Evolutionary conservation across 2,329 filamentous ascomycete genomes (phyloP).

Genomic region (Aspergillus oerlinghausenensis): DNA sequence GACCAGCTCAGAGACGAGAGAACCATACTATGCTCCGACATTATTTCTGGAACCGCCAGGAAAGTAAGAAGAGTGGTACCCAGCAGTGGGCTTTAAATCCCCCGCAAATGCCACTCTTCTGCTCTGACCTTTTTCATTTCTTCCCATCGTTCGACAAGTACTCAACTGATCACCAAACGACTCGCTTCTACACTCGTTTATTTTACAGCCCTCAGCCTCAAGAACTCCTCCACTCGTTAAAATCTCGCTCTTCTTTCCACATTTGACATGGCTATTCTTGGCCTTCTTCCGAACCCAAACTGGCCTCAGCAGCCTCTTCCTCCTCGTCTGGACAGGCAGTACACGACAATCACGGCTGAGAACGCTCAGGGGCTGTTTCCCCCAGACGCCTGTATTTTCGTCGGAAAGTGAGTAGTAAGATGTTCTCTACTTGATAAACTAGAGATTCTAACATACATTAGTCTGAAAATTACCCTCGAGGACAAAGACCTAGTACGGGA

Average conservation of each 20-base stretch:
- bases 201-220: not conserved
- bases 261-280: not conserved
- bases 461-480: constrained; percentile 21
- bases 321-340: constrained; percentile 24
- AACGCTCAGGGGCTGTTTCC: constrained; percentile 36
- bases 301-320: constrained; percentile 1
- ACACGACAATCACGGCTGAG: constrained; percentile 22
- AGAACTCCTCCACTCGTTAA: not conserved
- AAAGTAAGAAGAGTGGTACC: not conserved
- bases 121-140: not conserved
- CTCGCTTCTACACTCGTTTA: not conserved
- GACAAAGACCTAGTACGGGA: constrained; percentile 26
- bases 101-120: not conserved
- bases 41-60: not conserved
- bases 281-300: not conserved
- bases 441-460: constrained; percentile 14
- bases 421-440: not conserved
- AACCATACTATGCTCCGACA: not conserved
- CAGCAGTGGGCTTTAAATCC: not conserved
- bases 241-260: not conserved
- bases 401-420: constrained; percentile 32
- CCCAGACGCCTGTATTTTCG: constrained; percentile 35
- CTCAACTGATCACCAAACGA: not conserved
- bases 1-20: not conserved
- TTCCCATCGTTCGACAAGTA: not conserved